phyloP scores from a whole-genome alignment of 2,329 filamentous ascomycete genomes.

The Venturiaceae sp. region DNA sequence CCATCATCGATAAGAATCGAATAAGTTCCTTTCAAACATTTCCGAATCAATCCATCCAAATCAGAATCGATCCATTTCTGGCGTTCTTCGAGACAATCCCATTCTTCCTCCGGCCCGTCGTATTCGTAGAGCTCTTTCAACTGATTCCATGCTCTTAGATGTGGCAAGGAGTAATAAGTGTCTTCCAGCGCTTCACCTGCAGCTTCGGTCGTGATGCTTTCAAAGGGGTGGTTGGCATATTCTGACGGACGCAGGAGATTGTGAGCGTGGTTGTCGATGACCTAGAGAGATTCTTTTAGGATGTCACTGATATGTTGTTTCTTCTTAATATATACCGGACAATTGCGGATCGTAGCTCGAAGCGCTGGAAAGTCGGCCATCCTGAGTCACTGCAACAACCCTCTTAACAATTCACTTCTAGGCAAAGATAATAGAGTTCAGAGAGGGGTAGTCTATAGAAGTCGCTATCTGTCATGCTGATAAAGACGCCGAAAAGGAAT shows the following conservation, averaged over 20 bases:
- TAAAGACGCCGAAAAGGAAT: no score
- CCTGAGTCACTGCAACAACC: neutral
- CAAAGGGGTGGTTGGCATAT: conserved; percentile 41
- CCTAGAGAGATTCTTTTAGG: conserved; percentile 15
- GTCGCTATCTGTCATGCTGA: no score
- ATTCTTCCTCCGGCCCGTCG: conserved; percentile 40
- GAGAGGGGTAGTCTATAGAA: neutral
- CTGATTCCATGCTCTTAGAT: conserved; percentile 60
- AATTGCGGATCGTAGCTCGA: neutral
- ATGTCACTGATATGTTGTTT: neutral
- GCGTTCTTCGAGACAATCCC: conserved; percentile 43
- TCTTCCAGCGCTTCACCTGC: conserved; percentile 56
- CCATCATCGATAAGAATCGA: conserved; percentile 73
- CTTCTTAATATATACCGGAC: neutral
- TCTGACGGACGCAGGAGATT: conserved; percentile 50
- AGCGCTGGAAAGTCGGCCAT: conserved; percentile 4
- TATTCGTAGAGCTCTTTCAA: conserved; percentile 57
- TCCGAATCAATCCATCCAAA: conserved; percentile 46
- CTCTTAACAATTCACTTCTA: neutral
- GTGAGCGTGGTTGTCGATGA: conserved; percentile 67
- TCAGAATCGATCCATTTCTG: conserved; percentile 29
- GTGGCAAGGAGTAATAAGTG: conserved; percentile 52
- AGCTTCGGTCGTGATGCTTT: conserved; percentile 64
- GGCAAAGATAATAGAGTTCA: neutral
- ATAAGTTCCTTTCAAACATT: conserved; percentile 64